Evolutionary conservation across 768 basidiomycete genomes (phyloP).

Genomic region (Hygrocybe punicea): DNA sequence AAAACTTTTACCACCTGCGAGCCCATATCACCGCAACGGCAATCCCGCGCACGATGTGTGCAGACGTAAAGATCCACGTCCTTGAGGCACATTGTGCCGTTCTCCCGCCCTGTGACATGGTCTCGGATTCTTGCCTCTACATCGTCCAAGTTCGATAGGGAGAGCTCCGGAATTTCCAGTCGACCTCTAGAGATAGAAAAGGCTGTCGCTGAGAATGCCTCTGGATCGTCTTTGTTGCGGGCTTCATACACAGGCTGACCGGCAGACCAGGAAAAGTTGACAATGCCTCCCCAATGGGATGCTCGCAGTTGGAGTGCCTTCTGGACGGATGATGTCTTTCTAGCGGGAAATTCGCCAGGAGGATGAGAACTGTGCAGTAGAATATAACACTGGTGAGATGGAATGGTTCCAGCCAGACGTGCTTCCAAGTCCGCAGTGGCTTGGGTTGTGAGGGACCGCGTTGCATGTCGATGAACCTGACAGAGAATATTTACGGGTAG

Average conservation of each 20-base stretch:
- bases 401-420: conserved; percentile 43
- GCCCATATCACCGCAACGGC: conserved; percentile 71
- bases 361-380: conserved; percentile 51
- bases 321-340: conserved; percentile 47
- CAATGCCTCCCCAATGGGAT: conserved; percentile 48
- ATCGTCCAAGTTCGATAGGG: conserved; percentile 49
- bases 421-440: too few relatives aligned
- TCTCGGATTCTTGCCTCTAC: conserved; percentile 39
- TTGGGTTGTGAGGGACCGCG: too few relatives aligned
- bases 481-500: too few relatives aligned
- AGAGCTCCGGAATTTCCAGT: conserved; percentile 48
- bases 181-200: conserved; percentile 49
- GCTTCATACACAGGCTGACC: conserved; percentile 11
- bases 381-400: conserved; percentile 51
- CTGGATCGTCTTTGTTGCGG: not conserved
- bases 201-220: conserved; percentile 42
- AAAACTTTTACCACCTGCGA: conserved; percentile 54
- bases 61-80: conserved; percentile 62
- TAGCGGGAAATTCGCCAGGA: conserved; percentile 48
- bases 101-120: conserved; percentile 16
- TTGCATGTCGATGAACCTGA: too few relatives aligned
- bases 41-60: conserved; percentile 76
- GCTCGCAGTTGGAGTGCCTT: conserved; percentile 46
- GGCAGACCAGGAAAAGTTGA: conserved; percentile 58
- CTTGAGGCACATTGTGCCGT: conserved; percentile 5